Evolutionary conservation across 2,329 filamentous ascomycete species (phyloP).

Genomic region (Beauveria medogensis): DNA sequence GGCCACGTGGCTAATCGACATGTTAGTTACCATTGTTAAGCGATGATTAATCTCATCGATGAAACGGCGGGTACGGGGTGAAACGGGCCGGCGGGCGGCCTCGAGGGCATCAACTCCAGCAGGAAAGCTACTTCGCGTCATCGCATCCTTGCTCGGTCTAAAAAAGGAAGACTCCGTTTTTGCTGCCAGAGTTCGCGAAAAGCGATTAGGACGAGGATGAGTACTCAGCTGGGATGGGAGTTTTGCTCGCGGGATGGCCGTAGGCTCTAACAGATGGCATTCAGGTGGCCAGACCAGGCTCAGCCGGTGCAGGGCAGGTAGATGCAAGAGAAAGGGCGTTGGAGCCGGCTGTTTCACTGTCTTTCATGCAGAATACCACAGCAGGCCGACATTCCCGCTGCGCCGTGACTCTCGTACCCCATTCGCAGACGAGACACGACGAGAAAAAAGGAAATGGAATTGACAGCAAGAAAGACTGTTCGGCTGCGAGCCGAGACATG

Average conservation of each 20-base stretch:
- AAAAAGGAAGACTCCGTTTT: background rate
- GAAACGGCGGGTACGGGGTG: conserved; percentile 19
- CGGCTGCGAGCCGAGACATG: background rate
- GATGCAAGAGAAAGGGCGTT: background rate
- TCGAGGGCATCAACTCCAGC: background rate
- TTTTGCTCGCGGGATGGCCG: background rate
- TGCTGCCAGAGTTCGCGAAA: background rate
- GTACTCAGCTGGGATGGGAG: background rate
- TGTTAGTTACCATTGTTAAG: conserved; percentile 52
- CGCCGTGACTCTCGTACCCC: background rate
- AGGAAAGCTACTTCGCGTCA: background rate
- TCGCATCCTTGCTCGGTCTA: background rate
- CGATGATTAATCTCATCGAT: conserved; percentile 37
- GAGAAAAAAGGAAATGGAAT: background rate
- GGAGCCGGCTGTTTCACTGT: background rate
- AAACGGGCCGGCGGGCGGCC: conserved; percentile 14
- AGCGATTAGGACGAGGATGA: background rate
- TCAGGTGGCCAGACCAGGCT: background rate
- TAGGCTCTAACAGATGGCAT: background rate
- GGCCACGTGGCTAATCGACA: conserved; percentile 19
- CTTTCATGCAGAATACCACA: background rate
- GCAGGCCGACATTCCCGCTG: background rate
- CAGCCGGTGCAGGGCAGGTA: background rate
- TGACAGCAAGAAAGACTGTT: background rate
- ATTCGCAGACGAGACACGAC: background rate